Evolutionary conservation across 495 filamentous ascomycete species (phyloP), one percentile per base, ranked within the genome.

Genomic region (Aspergillus affinis): DNA sequence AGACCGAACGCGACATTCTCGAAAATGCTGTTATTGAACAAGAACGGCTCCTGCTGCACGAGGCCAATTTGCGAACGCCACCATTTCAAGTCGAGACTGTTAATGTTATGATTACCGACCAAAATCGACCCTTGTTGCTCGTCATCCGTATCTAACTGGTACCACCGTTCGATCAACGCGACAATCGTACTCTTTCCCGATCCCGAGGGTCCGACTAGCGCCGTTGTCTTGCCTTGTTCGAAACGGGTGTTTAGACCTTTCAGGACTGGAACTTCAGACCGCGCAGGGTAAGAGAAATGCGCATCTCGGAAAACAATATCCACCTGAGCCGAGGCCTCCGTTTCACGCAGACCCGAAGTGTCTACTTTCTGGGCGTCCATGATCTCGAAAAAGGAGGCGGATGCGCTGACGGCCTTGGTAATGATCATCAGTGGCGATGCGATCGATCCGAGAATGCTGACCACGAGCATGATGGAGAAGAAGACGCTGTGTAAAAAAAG

Each of bases 141-240:
- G 61, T 51, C 23, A 5, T 21, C 45, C 3, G 21, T 64, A 65
- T 72, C 70, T 63, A 63, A 70, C 57, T 54, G 44, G 49, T 91
- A 91, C 79, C 82, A 89, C 55, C 88, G 70, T 65, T 88, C 82
- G 17, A 89, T 63, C 23, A 91, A 68, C 0, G 78, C 82, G 0
- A 88, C 83, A 46, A 91, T 83, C 0, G 88, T 91, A 57, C 82
- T 87, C 65, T 88, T 88, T 4, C 86, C 86, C 0, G 81, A 79
- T 0, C 86, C 86, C 3, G 80, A 84, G 0, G 81, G 71, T 2
- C 86, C 86, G 4, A 88, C 84, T 0, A 88, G 63, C 0, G 83
- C 86, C 6, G 80, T 78, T 15, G 81, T 82, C 50, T 84, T 79
- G 0, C 79, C 75, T 15, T 65, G 57, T 29, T 66, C 54, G 55